Base-by-base conservation (phyloP, 768 basidiomycete genomes). In the Amanita jacksonii region DNA sequence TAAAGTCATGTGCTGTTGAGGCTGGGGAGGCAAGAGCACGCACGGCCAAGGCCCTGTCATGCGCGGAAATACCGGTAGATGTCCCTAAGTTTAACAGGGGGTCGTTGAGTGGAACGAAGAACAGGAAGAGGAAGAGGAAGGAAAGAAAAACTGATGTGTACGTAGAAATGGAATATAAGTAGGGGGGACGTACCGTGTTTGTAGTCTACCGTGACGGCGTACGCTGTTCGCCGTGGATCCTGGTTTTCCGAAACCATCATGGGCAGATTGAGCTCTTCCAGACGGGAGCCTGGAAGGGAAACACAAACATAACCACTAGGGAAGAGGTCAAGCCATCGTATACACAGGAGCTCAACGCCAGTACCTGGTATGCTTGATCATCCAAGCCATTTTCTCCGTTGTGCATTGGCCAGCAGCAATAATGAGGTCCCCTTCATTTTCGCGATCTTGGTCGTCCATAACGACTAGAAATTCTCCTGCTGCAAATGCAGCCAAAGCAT, bases 381-480 rank as follows among this genome's bases (percentile, higher is more conserved):
- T 85, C 90, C 90, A 99, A 1, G 96, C 94, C 96, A 99, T 98
- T 57, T 92, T 88, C 63, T 97, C 88, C 1, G 90, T 88, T 30
- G 92, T 90, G 52, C 88, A 81, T 41, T 79, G 75, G 19, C 72
- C 71, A 2, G 79, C 96, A 10, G 94, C 79, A 56, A 91, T 84
- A 57, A 97, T 90, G 46, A 99, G 66, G 62, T 99, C 96, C 2
- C 96, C 94, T 59, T 99, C 96, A 59, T 99, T 99, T 66, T 99
- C 96, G 48, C 96, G 71, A 51, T 72, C 70, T 63, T 96, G 88
- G 62, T 98, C 94, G 60, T 99, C 96, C 85, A 97, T 91, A 5
- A 98, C 96, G 1, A 99, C 87, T 43, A 99, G 71, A 51, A 97
- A 92, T 57, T 94, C 88, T 1, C 93, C 93, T 3, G 69, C 69